Evolutionary conservation across 1,139 yeast genomes (phyloP).

Genomic region (Pneumocystis murina): DNA sequence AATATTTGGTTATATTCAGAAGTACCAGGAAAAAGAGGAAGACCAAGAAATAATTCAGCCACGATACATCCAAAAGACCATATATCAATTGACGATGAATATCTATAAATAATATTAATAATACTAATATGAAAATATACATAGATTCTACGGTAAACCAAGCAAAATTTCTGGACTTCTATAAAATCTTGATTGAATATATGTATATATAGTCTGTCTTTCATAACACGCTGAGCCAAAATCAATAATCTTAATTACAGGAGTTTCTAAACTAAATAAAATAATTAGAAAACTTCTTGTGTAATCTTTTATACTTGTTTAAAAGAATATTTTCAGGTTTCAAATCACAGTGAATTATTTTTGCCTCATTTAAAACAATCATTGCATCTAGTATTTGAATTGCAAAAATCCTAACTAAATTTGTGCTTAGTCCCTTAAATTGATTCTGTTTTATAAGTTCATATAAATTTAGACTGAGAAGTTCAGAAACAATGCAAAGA

Average conservation of each 20-base stretch:
- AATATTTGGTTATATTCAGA: slow-evolving; percentile 83
- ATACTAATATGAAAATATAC: neutral
- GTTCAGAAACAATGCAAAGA: slow-evolving; percentile 79
- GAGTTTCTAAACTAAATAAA: slow-evolving; percentile 44
- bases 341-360: slow-evolving; percentile 86
- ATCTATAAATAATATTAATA: slow-evolving; percentile 11
- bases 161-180: slow-evolving; percentile 89
- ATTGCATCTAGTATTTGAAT: slow-evolving; percentile 70
- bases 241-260: slow-evolving; percentile 84
- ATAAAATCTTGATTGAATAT: slow-evolving; percentile 89
- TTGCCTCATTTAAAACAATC: slow-evolving; percentile 63
- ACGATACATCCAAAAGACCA: slow-evolving; percentile 97
- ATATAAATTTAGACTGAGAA: slow-evolving; percentile 73
- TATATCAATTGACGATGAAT: slow-evolving; percentile 84
- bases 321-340: slow-evolving; percentile 90
- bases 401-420: slow-evolving; percentile 61
- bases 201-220: slow-evolving; percentile 75
- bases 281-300: neutral
- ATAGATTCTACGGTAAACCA: slow-evolving; percentile 45
- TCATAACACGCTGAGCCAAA: slow-evolving; percentile 96
- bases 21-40: slow-evolving; percentile 90
- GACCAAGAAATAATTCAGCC: slow-evolving; percentile 81
- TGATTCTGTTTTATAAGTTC: slow-evolving; percentile 87
- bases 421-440: slow-evolving; percentile 76
- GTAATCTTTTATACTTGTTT: slow-evolving; percentile 28